Evolutionary conservation across 805 yeast species (phyloP).

Genomic region (Saturnispora besseyi): DNA sequence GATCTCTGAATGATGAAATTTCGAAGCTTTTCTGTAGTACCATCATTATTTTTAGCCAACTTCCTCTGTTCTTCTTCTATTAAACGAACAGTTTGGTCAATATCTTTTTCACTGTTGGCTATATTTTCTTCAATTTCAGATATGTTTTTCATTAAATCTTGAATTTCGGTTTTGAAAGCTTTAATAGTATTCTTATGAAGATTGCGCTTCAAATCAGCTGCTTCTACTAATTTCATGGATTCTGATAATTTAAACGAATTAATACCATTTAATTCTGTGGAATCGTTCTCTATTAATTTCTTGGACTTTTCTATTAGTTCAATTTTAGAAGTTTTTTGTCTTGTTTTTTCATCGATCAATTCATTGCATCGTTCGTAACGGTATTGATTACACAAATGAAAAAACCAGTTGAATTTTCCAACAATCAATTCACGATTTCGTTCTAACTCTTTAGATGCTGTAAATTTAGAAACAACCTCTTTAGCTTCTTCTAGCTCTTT

Average conservation of each 20-base stretch:
- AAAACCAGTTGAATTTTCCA: conserved; percentile 43
- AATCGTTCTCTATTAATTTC: neutral
- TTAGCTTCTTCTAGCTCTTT: conserved; percentile 35
- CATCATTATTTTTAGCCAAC: conserved; percentile 26
- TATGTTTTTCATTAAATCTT: conserved; percentile 11
- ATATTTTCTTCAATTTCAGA: conserved; percentile 16
- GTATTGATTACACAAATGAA: conserved; percentile 1
- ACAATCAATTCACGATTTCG: conserved; percentile 32
- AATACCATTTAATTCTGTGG: neutral
- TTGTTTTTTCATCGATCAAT: neutral
- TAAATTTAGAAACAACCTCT: conserved; percentile 31
- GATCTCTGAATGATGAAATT: conserved; percentile 14
- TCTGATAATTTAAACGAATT: neutral
- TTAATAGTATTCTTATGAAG: conserved; percentile 2
- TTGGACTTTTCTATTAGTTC: neutral
- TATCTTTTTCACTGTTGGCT: conserved; percentile 7
- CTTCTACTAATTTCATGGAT: neutral
- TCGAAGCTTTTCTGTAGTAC: conserved; percentile 30
- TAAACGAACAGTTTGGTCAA: conserved; percentile 4
- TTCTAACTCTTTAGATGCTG: conserved; percentile 33
- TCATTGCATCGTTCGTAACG: conserved; percentile 3
- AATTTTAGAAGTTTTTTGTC: neutral
- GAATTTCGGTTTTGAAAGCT: conserved; percentile 10
- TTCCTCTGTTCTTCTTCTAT: conserved; percentile 13
- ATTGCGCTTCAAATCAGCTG: neutral